Percentiles rank a stretch among this genome's conserved stretches.
phyloP scores from a whole-genome alignment of 2,329 filamentous ascomycete genomes.

The Bipolaris zeicola region DNA sequence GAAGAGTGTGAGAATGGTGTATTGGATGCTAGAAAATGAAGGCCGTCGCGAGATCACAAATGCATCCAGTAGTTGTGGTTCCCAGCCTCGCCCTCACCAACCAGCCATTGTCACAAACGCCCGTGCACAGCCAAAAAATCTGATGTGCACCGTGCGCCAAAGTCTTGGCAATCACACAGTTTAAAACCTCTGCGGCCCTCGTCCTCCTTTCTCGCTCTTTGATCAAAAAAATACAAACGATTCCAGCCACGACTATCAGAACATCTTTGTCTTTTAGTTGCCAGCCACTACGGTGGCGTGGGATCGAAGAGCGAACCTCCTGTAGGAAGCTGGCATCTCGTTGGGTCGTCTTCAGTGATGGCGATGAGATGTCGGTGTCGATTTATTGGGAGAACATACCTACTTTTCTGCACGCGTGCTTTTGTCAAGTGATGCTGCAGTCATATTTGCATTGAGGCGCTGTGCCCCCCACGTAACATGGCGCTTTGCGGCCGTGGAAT shows the following conservation, averaged over 20 bases:
- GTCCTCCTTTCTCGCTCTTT: conserved; percentile 51
- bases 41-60: not conserved
- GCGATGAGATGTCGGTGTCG: conserved; percentile 74
- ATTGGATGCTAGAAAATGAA: not conserved
- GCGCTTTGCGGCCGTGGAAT: not conserved
- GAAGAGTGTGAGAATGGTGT: not conserved
- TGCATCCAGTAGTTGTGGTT: not conserved
- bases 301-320: conserved; percentile 64
- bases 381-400: conserved; percentile 68
- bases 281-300: conserved; percentile 66
- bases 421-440: not conserved
- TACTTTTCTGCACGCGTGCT: not conserved
- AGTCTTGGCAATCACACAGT: conserved; percentile 10
- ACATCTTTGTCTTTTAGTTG: conserved; percentile 67
- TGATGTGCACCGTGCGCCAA: conserved; percentile 2
- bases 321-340: conserved; percentile 73
- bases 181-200: conserved; percentile 34
- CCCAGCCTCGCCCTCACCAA: not conserved
- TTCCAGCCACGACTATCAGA: conserved; percentile 70
- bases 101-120: not conserved
- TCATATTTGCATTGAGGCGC: not conserved
- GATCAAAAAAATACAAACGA: conserved; percentile 66
- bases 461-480: not conserved
- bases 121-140: not conserved
- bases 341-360: conserved; percentile 72